phyloP scores from a whole-genome alignment of 2,329 filamentous ascomycete species.

The Colletotrichum costaricense region DNA sequence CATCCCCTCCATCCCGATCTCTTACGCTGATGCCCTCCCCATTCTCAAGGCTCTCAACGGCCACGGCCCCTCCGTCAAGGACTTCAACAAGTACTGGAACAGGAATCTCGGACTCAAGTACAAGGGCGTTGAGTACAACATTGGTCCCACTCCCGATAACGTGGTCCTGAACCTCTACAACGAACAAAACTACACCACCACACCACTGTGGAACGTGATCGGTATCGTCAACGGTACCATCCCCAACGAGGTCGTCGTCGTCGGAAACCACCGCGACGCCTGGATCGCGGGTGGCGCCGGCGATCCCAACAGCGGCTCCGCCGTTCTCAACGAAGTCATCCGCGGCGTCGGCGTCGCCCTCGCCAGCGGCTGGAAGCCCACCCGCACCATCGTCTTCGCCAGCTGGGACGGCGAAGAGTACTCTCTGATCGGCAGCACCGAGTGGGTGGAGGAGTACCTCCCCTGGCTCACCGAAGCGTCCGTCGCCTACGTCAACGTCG shows the following conservation, averaged over 20 bases:
- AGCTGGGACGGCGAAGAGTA: constrained; percentile 89
- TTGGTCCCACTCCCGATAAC: constrained; percentile 82
- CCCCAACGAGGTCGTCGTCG: constrained; percentile 84
- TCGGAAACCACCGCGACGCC: constrained; percentile 93
- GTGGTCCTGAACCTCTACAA: constrained; percentile 80
- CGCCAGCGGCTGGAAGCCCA: constrained; percentile 67
- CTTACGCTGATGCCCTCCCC: constrained; percentile 86
- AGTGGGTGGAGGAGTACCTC: constrained; percentile 92
- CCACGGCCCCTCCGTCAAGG: constrained; percentile 80
- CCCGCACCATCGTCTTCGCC: constrained; percentile 91
- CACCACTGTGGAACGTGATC: constrained; percentile 90
- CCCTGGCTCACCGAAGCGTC: constrained; percentile 81
- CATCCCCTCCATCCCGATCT: constrained; percentile 93
- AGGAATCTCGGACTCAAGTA: constrained; percentile 78
- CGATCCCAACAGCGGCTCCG: constrained; percentile 86
- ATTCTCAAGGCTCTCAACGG: constrained; percentile 92
- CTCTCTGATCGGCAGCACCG: constrained; percentile 85
- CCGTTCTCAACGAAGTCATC: constrained; percentile 82
- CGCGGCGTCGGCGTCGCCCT: constrained; percentile 79
- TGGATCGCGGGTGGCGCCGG: constrained; percentile 89
- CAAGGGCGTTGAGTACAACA: constrained; percentile 86
- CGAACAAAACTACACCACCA: constrained; percentile 84
- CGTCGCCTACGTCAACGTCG: constrained; percentile 88
- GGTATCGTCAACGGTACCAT: constrained; percentile 91
- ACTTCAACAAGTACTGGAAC: constrained; percentile 79